Percentiles rank a stretch among this genome's conserved stretches.
Conservation (phyloP, 192 early-diverging fungal species). For the Endogone sp. region DNA sequence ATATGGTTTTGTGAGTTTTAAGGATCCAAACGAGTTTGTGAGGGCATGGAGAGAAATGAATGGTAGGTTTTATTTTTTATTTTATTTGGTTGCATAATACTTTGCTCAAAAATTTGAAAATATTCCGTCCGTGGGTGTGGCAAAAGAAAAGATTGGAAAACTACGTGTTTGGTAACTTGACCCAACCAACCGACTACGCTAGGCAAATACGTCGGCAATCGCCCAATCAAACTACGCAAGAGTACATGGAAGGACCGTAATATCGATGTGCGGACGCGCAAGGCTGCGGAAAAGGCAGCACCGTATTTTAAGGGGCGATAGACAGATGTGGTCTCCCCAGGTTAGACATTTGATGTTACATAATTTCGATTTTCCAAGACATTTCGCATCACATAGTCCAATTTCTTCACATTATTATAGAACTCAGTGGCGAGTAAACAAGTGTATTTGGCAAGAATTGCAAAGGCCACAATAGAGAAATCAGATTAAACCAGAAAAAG, state of each 20-base stretch:
- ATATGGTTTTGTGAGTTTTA: constrained; percentile 94
- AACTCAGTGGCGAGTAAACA: no score
- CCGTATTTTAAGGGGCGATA: constrained; percentile 15
- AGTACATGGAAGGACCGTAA: constrained; percentile 91
- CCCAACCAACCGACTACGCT: no score
- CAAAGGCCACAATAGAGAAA: background rate
- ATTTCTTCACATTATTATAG: no score
- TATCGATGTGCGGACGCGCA: constrained; percentile 56
- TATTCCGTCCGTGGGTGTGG: no score
- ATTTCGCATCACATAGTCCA: background rate
- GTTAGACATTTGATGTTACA: no score
- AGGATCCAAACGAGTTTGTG: constrained; percentile 87
- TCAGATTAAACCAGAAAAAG: no score
- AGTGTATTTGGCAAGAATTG: background rate
- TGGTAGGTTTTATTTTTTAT: no score
- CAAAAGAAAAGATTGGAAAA: no score
- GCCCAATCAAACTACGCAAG: constrained; percentile 92
- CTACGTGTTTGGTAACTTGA: no score
- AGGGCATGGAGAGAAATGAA: constrained; percentile 95
- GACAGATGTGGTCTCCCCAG: background rate
- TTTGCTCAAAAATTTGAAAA: no score
- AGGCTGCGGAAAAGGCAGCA: constrained; percentile 34
- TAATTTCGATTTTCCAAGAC: no score
- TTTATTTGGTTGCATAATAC: background rate
- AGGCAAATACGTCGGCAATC: constrained; percentile 94